Base-by-base conservation (phyloP, 176 grass and related monocot genomes). In the Ananas comosus region DNA sequence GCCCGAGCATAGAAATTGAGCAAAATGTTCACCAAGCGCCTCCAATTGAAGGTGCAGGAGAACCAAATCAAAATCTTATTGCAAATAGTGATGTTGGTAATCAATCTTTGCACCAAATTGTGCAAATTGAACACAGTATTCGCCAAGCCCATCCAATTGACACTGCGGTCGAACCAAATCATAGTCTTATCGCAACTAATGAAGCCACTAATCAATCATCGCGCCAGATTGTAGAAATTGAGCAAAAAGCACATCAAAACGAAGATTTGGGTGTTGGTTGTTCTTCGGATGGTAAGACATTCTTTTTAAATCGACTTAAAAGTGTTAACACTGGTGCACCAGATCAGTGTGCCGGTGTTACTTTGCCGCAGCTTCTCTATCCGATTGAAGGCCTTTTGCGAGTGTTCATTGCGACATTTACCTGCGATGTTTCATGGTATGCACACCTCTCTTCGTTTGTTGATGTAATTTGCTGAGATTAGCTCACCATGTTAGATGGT, bases 381-480 rank as follows among this genome's bases (percentile, higher is more conserved):
- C 83, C 91, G 1, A 42, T 88, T 28, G 59, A 79, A 10, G 88
- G 9, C 50, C 77, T 96, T 64, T 25, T 86, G 70, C 88, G 70
- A 80, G 66, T 96, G 68, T 96, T 96, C 54, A 73, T 91, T 10
- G 83, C 85, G 77, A 96, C 91, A 63, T 96, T 96, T 84, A 96
- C 88, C 54, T 91, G 78, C 11, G 80, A 96, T 78, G 76, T 91
- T 88, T 72, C 91, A 70, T 96, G 91, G 91, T 96, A 29, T 13
- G 83, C 16, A 28, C 13, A 49, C 29, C 27, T 64, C 72, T 67
- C 67, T 64, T 49, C 11, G 29, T 67, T 50, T 9, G 49, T 2
- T 70, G 1, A 7, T 23, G 5, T 18, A 11, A 21, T 66, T 72
- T 7, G 10, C 59, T 59, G 54, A 59, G 6, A 18, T 59, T 19